Base-by-base conservation (phyloP, 495 filamentous ascomycete species). In the Penicillium lividum region DNA sequence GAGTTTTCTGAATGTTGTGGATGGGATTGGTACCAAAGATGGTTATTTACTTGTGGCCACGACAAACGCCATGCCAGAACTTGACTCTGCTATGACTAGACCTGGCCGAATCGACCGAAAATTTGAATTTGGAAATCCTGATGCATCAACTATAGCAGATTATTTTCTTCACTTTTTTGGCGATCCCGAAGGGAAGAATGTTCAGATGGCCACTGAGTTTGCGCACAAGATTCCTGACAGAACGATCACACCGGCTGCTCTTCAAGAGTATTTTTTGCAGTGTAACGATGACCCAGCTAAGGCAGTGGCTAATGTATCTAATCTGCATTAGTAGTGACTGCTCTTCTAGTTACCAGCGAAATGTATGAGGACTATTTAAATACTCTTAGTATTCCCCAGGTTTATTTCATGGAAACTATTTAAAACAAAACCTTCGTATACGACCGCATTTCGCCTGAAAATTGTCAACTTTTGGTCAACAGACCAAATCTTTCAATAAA, bases 41-140 rank as follows among this genome's bases (percentile, higher is more conserved):
- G 45, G 54, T 31, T 45, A 48, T 29, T 38, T 56, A 11, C 44
- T 56, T 31, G 22, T 56, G 36, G 45, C 33, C 30, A 56, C 54
- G 7, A 56, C 54, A 34, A 56, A 50, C 34, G 33, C 16, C 28
- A 51, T 31, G 6, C n/a, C 44, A 50, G n/a, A 15, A 5, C 45
- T 56, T 47, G 54, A 56, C 33, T 3, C 30, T 15, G 54, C 54
- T 16, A 44, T 56, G 45, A 50, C 31, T 50, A 44, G 45, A 50
- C 54, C 45, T 42, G 54, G 54, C 3, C 45, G 54, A n/a, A 49
- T 50, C 5, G 54, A 56, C 54, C 36, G 40, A 40, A 22, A 47
- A 50, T 50, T 40, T 18, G 33, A 50, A 29, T 48, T 56, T 34
- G 13, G 18, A 36, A 38, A 49, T 16, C 33, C 54, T 31, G 30